Base-by-base conservation (phyloP, 1,284 basidiomycete species). In the Boletus semigastroideus region DNA sequence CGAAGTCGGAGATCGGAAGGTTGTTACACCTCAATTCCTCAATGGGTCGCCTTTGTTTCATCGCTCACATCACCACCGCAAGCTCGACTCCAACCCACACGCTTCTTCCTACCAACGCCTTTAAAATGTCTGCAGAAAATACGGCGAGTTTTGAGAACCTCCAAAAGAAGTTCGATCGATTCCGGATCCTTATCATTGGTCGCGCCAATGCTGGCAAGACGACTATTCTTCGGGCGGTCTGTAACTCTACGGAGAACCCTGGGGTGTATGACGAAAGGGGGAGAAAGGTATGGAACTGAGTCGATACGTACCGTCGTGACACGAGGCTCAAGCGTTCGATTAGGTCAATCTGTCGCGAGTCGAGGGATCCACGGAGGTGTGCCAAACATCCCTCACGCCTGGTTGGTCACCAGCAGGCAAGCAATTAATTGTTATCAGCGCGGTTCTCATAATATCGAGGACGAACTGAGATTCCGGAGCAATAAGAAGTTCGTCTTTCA, bases 251-350 rank as follows among this genome's bases (percentile, higher is more conserved):
- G 19, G 53, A 54, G 20, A 22, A 36, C 5, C 53, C 50, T 4
- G 46, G 45, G 17, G 36, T 54, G 14, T 46, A 34, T n/a, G 20
- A 48, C n/a, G 36, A 28, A 5, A 8, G 16, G 8, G 42, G 49
- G 4, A 31, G 31, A 11, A 46, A 39, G 40, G 52, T 46, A 30
- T 3, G n/a, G 78, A 25, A 12, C 30, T 31, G 30, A 11, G 13
- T 31, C 13, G 11, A 31, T 12, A 12, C 12, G 12, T 31, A 13
- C 30, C 13, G 1, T 2, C 30, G 13, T 13, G 28, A 10, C 28
- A 12, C 12, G 10, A 4, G n/a, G 38, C 34, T 36, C n/a, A 4
- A 9, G 20, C 22, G 34, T n/a, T 4, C 9, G 25, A 42, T 27
- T 10, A 42, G 40, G 16, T 42, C 25, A 25, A 42, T 42, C 40